Percentiles rank a stretch among this genome's conserved stretches.
These are phyloP conservation scores for Pythium guiyangense DNA, from an alignment of 352 stramenopile species.

Conservation along the genomic window DNA sequence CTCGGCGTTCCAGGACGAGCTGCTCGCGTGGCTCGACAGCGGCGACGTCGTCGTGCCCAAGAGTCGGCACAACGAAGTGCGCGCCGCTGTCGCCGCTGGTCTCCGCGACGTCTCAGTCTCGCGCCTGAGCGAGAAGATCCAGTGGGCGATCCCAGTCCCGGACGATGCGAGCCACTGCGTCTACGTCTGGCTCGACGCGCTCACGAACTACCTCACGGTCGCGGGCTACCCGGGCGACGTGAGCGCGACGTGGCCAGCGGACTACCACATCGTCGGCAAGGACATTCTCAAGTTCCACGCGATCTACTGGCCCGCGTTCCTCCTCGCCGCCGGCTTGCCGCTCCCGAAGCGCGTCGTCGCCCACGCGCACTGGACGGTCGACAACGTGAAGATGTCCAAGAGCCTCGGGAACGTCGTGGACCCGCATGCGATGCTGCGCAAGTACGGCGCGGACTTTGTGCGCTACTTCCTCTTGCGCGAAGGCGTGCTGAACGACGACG, in stretches of 20 bases:
- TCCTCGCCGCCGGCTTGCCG: conserved; percentile 90
- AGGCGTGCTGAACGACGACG: conserved; percentile 94
- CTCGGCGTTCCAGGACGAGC: conserved; percentile 89
- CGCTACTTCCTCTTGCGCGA: conserved; percentile 90
- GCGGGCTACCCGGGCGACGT: conserved; percentile 86
- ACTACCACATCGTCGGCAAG: conserved; percentile 96
- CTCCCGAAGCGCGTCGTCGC: conserved; percentile 94
- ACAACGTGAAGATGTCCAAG: conserved; percentile 99
- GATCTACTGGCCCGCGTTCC: conserved; percentile 98
- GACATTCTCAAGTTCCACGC: conserved; percentile 99
- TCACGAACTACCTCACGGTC: conserved; percentile 98
- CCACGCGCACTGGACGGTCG: conserved; percentile 98
- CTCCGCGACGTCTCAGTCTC: conserved; percentile 97
- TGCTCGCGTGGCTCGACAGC: conserved; percentile 89
- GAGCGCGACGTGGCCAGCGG: conserved; percentile 52
- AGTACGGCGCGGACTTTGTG: conserved; percentile 93
- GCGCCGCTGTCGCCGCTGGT: conserved; percentile 84
- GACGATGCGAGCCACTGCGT: conserved; percentile 91
- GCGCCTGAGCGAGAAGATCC: conserved; percentile 91
- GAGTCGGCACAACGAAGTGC: conserved; percentile 90
- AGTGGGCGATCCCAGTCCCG: conserved; percentile 96
- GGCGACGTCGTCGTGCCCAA: conserved; percentile 90
- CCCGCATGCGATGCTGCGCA: conserved; percentile 88
- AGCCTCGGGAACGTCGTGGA: conserved; percentile 98
- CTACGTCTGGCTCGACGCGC: conserved; percentile 99